A percentile compares a stretch with the other conserved stretches of the same genome.
These are phyloP conservation scores for Kregervanrija fluxuum DNA, from an alignment of 805 yeast species.

Conservation along the genomic window DNA sequence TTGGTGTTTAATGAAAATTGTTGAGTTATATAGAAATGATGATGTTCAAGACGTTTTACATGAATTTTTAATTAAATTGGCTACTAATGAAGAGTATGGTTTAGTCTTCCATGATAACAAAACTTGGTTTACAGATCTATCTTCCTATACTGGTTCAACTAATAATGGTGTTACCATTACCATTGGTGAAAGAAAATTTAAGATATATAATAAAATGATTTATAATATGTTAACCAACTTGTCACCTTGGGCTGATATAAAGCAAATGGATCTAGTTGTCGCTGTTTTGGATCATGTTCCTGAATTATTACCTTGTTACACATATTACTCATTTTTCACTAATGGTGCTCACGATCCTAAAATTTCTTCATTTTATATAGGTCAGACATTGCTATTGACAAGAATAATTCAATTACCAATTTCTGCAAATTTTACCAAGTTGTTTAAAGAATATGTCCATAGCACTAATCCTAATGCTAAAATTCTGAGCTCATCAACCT, in stretches of 20 bases:
- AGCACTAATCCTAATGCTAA: background rate
- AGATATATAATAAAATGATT: conserved; percentile 59
- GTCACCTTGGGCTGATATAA: conserved; percentile 75
- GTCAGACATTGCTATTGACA: conserved; percentile 56
- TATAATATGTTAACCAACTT: conserved; percentile 54
- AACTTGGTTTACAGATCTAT: conserved; percentile 36
- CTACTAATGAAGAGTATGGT: conserved; percentile 45
- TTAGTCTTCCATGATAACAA: conserved; percentile 39
- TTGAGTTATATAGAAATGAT: conserved; percentile 36
- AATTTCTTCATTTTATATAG: conserved; percentile 75
- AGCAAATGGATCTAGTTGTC: conserved; percentile 50
- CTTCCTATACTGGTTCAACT: background rate
- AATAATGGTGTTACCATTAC: conserved; percentile 36
- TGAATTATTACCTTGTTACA: conserved; percentile 70
- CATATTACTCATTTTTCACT: conserved; percentile 44
- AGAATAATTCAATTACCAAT: conserved; percentile 52
- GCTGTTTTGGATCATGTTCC: conserved; percentile 46
- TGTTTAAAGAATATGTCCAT: conserved; percentile 8
- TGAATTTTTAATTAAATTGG: conserved; percentile 40
- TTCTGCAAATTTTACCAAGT: conserved; percentile 32
- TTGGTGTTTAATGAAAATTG: conserved; percentile 53
- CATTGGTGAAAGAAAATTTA: conserved; percentile 46
- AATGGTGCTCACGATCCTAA: conserved; percentile 76
- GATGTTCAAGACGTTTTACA: conserved; percentile 33
- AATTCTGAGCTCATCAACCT: conserved; percentile 6